These are phyloP conservation scores for Amanita phalloides DNA, from an alignment of 768 basidiomycete species.

Conservation along the genomic window DNA sequence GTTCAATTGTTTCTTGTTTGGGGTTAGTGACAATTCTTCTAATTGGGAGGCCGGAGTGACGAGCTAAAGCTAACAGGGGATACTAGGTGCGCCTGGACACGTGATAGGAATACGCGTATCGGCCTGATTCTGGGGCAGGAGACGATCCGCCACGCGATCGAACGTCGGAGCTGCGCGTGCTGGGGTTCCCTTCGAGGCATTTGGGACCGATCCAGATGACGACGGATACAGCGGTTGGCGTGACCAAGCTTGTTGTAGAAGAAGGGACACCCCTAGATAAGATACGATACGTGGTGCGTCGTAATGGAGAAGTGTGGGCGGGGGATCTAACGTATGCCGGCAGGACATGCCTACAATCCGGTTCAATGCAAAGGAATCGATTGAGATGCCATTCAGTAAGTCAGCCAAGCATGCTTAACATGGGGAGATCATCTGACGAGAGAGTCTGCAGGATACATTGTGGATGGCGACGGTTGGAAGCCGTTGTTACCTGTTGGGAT, in stretches of 20 bases:
- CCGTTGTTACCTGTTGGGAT: slow-evolving; percentile 86
- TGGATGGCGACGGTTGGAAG: slow-evolving; percentile 27
- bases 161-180: slow-evolving; percentile 74
- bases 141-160: slow-evolving; percentile 95
- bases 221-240: slow-evolving; percentile 92
- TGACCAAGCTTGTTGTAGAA: slow-evolving; percentile 73
- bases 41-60: slow-evolving; percentile 6
- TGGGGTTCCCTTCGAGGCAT: slow-evolving; percentile 83
- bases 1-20: slow-evolving; percentile 89
- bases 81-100: slow-evolving; percentile 31
- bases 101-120: not conserved
- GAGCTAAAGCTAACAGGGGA: slow-evolving; percentile 30
- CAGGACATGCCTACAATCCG: slow-evolving; percentile 85
- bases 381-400: slow-evolving; percentile 97
- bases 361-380: slow-evolving; percentile 81
- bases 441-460: slow-evolving; percentile 33
- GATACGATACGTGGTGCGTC: slow-evolving; percentile 63
- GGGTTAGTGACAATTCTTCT: slow-evolving; percentile 34
- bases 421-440: not conserved
- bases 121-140: slow-evolving; percentile 30
- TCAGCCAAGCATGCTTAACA: not conserved
- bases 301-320: not conserved
- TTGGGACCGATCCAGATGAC: slow-evolving; percentile 94
- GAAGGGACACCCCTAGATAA: slow-evolving; percentile 64
- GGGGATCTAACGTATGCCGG: not conserved